phyloP scores from a whole-genome alignment of 805 yeast species.

The Kodamaea restingae region DNA sequence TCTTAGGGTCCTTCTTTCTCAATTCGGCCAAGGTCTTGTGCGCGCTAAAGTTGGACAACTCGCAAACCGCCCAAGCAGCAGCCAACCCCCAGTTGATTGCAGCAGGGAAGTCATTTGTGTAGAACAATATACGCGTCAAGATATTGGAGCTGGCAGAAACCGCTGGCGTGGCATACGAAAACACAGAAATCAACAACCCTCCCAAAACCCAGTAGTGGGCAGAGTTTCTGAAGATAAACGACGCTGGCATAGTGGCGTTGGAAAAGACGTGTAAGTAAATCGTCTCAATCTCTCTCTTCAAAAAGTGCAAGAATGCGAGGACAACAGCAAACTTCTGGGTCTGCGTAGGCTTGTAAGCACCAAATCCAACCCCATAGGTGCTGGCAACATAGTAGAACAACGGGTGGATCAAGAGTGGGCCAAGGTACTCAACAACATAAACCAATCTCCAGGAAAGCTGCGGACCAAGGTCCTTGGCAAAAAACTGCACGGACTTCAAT shows the following conservation, averaged over 20 bases:
- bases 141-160: slow-evolving; percentile 15
- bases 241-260: slow-evolving; percentile 86
- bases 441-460: slow-evolving; percentile 92
- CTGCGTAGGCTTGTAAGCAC: slow-evolving; percentile 37
- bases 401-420: slow-evolving; percentile 82
- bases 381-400: slow-evolving; percentile 47
- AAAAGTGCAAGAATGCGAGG: slow-evolving; percentile 68
- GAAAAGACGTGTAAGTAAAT: slow-evolving; percentile 81
- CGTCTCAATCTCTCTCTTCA: slow-evolving; percentile 88
- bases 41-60: slow-evolving; percentile 66
- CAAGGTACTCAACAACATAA: slow-evolving; percentile 82
- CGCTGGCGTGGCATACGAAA: slow-evolving; percentile 37
- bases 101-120: slow-evolving; percentile 40
- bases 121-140: slow-evolving; percentile 34
- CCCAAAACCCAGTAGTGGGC: slow-evolving; percentile 91
- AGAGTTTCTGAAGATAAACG: slow-evolving; percentile 83
- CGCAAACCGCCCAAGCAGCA: slow-evolving; percentile 53
- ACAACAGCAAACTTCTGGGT: slow-evolving; percentile 53
- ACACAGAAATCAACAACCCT: slow-evolving; percentile 55
- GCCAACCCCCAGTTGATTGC: slow-evolving; percentile 29
- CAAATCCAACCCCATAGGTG: slow-evolving; percentile 31
- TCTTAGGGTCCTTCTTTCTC: slow-evolving; percentile 48
- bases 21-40: slow-evolving; percentile 64
- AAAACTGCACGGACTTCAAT: slow-evolving; percentile 30
- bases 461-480: slow-evolving; percentile 86